A percentile compares a stretch with the other conserved stretches of the same genome.
Conservation (phyloP, 1,284 basidiomycete genomes). For the Spongispora temasekensis region DNA sequence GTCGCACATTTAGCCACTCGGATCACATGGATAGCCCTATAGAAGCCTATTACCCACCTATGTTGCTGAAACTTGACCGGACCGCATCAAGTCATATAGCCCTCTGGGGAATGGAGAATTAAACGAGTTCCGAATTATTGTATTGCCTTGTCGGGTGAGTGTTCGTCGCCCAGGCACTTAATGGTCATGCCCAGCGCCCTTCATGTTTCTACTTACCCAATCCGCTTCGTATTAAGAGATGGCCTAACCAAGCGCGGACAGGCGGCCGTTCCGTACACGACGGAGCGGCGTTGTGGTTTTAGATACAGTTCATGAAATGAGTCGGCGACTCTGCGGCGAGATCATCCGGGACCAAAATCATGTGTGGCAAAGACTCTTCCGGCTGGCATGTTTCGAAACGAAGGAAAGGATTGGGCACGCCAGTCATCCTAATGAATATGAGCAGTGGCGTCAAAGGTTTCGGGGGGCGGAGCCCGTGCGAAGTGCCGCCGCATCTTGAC, state of each 20-base stretch:
- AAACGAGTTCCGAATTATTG: conserved; percentile 7
- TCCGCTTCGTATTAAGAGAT: conserved; percentile 6
- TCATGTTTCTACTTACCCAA: conserved; percentile 6
- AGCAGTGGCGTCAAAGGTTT: conserved; percentile 25
- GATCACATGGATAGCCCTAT: conserved; percentile 29
- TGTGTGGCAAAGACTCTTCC: not conserved
- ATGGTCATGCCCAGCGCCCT: conserved; percentile 12
- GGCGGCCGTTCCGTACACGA: conserved; percentile 21
- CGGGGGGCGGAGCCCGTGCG: conserved; percentile 1
- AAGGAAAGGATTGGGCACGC: conserved; percentile 14
- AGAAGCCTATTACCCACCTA: conserved; percentile 24
- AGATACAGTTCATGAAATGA: conserved; percentile 15
- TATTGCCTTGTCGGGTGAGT: conserved; percentile 13
- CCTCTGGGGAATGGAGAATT: conserved; percentile 30
- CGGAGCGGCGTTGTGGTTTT: conserved; percentile 20
- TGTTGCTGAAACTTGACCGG: conserved; percentile 18
- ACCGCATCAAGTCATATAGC: conserved; percentile 28
- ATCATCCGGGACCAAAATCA: conserved; percentile 14
- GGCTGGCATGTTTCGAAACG: conserved; percentile 18
- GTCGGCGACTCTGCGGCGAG: conserved; percentile 26
- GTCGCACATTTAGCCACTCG: conserved; percentile 22
- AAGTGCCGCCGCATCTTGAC: no score
- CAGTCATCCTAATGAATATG: no score
- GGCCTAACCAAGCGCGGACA: conserved; percentile 1
- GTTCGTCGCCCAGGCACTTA: conserved; percentile 7